Evolutionary conservation across 2,329 filamentous ascomycete species (phyloP).

Genomic region (Hypoxylon sp.): DNA sequence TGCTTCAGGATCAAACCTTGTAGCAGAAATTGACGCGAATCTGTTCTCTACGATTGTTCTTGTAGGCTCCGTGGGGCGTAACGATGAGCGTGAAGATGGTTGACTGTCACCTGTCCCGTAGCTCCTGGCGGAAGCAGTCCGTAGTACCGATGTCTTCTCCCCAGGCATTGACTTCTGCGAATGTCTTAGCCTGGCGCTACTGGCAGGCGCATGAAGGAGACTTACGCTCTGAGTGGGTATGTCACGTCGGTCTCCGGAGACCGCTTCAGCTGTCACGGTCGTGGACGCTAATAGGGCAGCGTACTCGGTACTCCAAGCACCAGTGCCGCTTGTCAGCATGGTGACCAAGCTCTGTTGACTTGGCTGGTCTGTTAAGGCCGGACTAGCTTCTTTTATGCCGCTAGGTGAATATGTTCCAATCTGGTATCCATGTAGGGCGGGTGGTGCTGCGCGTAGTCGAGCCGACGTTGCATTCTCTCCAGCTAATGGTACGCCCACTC

Average conservation of each 20-base stretch:
- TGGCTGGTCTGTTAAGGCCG: conserved; percentile 8
- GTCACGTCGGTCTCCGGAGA: not conserved
- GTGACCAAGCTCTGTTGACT: conserved; percentile 15
- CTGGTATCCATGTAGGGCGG: conserved; percentile 8
- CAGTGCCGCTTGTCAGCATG: conserved; percentile 6
- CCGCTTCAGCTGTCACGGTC: not conserved
- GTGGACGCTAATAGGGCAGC: not conserved
- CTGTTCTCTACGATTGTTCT: not conserved
- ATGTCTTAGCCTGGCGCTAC: conserved; percentile 13
- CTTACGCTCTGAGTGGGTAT: conserved; percentile 11
- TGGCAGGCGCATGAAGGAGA: not conserved
- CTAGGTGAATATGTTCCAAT: not conserved
- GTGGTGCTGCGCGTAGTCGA: not conserved
- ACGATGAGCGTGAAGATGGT: not conserved
- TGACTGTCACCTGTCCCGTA: not conserved
- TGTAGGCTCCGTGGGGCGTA: not conserved
- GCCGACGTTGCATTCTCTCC: not conserved
- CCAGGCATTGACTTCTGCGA: conserved; percentile 17
- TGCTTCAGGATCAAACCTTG: not conserved
- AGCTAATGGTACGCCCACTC: not conserved
- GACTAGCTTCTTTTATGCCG: not conserved
- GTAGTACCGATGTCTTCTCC: not conserved
- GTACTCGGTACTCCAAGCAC: not conserved
- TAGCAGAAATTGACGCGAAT: not conserved
- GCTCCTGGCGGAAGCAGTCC: not conserved